Percentiles rank a stretch among this genome's conserved stretches.
Conservation (phyloP, 768 basidiomycete species). For the Galerina sulciceps region DNA sequence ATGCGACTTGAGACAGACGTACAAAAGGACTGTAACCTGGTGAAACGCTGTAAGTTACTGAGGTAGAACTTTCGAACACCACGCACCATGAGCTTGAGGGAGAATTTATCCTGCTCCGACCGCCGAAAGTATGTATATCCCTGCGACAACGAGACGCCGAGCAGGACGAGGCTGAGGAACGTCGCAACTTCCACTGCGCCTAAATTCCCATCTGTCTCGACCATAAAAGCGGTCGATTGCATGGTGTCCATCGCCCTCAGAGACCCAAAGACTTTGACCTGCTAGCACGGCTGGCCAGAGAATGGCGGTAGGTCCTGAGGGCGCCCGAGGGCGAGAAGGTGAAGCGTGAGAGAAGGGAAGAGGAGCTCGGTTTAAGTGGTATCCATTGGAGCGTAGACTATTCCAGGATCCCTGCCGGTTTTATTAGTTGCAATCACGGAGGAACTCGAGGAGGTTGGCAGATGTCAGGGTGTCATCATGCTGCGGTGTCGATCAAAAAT, state of each 20-base stretch:
- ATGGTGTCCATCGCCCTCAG: background rate
- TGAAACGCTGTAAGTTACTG: background rate
- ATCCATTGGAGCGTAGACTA: background rate
- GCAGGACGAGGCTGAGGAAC: conserved; percentile 18
- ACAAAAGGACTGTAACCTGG: conserved; percentile 17
- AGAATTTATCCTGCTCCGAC: conserved; percentile 8
- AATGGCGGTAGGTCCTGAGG: background rate
- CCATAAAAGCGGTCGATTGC: background rate
- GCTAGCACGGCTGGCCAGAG: background rate
- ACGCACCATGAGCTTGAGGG: conserved; percentile 17
- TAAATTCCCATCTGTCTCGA: conserved; percentile 17
- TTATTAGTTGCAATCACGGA: background rate
- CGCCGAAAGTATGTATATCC: conserved; percentile 18
- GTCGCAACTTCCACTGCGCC: conserved; percentile 22
- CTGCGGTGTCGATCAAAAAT: background rate
- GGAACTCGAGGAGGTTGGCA: background rate
- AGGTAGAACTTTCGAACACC: background rate
- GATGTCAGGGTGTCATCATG: conserved; percentile 5
- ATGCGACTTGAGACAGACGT: background rate
- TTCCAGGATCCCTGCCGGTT: background rate
- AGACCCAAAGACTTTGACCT: background rate
- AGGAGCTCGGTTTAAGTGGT: background rate
- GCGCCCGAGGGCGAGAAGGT: background rate
- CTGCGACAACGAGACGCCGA: conserved; percentile 18
- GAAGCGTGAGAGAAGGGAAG: background rate